phyloP scores from a whole-genome alignment of 257 asterid genomes.

The Verbascum thapsus region DNA sequence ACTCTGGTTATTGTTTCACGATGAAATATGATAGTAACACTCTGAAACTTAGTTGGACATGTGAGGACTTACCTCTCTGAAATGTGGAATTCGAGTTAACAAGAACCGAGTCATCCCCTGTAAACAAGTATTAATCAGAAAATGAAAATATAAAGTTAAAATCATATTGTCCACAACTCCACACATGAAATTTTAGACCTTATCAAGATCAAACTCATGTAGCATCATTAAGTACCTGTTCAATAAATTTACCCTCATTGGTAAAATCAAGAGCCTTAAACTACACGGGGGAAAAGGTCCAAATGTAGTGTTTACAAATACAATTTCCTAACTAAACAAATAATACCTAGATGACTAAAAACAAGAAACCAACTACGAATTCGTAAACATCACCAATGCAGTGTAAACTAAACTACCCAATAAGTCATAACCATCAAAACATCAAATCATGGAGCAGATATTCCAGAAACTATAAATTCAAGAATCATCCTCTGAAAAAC shows the following conservation, averaged over 20 bases:
- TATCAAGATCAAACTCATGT: neutral
- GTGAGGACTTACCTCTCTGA: conserved; percentile 69
- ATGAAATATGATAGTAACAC: neutral
- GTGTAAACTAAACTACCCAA: neutral
- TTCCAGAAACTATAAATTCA: neutral
- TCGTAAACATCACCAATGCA: neutral
- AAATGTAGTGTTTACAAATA: neutral
- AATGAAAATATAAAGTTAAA: neutral
- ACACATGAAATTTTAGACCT: conserved; percentile 3
- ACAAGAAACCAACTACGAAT: too few species aligned
- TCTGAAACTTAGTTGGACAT: conserved; percentile 12
- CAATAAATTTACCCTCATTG: neutral
- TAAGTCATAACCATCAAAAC: neutral
- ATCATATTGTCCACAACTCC: too few species aligned
- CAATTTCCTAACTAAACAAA: too few species aligned
- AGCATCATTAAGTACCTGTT: neutral
- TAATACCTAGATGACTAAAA: too few species aligned
- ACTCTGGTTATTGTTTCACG: conserved; percentile 6
- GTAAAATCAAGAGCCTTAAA: neutral
- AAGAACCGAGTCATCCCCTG: conserved; percentile 90
- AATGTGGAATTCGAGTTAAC: conserved; percentile 83
- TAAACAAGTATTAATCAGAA: conserved; percentile 26
- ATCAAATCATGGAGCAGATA: too few species aligned
- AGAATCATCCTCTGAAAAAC: neutral
- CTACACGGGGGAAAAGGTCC: neutral